Evolutionary conservation across 345 rosid species (phyloP).

Genomic region (Boechera divaricarpa): DNA sequence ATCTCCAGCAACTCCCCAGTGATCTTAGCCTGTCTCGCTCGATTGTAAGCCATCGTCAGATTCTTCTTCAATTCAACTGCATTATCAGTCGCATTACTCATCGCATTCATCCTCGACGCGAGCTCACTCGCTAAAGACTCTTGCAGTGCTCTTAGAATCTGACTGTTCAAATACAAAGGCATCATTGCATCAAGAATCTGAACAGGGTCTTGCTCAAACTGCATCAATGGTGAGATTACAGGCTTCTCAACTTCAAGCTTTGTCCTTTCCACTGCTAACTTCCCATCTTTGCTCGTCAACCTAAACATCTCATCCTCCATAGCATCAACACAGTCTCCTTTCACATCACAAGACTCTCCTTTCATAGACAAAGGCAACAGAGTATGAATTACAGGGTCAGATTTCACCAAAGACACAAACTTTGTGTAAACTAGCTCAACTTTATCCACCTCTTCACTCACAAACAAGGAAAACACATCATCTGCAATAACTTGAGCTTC

Average conservation of each 20-base stretch:
- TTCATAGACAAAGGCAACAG: conserved; percentile 63
- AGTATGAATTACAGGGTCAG: conserved; percentile 75
- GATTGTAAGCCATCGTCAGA: conserved; percentile 64
- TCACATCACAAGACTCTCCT: conserved; percentile 66
- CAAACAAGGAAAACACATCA: conserved; percentile 73
- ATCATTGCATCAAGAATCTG: conserved; percentile 95
- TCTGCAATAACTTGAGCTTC: conserved; percentile 89
- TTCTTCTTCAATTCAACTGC: conserved; percentile 75
- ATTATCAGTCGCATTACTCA: conserved; percentile 83
- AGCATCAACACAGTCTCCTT: conserved; percentile 75
- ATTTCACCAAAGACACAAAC: conserved; percentile 79
- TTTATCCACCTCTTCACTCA: conserved; percentile 83
- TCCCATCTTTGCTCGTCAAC: conserved; percentile 78
- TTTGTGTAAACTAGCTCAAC: conserved; percentile 83
- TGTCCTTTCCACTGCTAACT: conserved; percentile 65
- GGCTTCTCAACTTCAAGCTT: conserved; percentile 42
- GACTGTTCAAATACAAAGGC: conserved; percentile 89
- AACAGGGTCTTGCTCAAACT: conserved; percentile 88
- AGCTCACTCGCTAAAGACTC: conserved; percentile 90
- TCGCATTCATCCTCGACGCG: conserved; percentile 83
- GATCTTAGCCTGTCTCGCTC: conserved; percentile 76
- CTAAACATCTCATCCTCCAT: conserved; percentile 84
- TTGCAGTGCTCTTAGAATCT: conserved; percentile 84
- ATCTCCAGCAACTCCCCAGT: conserved; percentile 83
- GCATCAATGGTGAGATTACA: conserved; percentile 63